Percentiles rank a stretch among this genome's conserved stretches.
These are phyloP conservation scores for Colletotrichum shisoi DNA, from an alignment of 2,329 filamentous ascomycete genomes.

Conservation along the genomic window DNA sequence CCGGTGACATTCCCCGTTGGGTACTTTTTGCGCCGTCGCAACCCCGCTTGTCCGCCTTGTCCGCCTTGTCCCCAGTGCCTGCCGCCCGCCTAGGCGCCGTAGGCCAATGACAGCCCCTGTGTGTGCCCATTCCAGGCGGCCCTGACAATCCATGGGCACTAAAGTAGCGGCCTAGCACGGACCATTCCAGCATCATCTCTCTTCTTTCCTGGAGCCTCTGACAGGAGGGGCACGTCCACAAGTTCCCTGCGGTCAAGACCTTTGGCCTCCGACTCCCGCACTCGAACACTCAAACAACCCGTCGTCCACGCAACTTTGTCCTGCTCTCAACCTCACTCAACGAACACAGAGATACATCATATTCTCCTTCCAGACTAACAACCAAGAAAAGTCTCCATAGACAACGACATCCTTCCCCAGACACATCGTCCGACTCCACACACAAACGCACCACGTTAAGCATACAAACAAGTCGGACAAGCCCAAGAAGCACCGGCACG, in stretches of 20 bases:
- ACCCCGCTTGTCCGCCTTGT: conserved; percentile 9
- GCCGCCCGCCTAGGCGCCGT: background rate
- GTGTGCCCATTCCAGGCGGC: conserved; percentile 15
- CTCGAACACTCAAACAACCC: background rate
- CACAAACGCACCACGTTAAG: background rate
- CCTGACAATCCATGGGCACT: conserved; percentile 29
- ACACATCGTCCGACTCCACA: background rate
- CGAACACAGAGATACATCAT: background rate
- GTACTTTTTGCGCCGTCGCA: background rate
- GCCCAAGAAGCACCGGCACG: conserved; percentile 30
- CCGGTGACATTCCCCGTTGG: background rate
- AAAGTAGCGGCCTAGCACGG: conserved; percentile 31
- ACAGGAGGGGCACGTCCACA: conserved; percentile 24
- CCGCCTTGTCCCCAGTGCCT: background rate
- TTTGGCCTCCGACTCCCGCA: conserved; percentile 1
- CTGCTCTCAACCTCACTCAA: background rate
- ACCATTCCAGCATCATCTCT: conserved; percentile 35
- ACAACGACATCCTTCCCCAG: too few species aligned
- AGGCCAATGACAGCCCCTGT: conserved; percentile 5
- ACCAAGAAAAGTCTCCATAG: background rate
- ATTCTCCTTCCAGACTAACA: background rate
- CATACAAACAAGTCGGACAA: background rate
- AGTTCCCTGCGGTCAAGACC: background rate
- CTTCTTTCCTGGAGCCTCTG: background rate
- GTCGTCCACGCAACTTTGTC: conserved; percentile 10